These are phyloP conservation scores for Amanita phalloides DNA, from an alignment of 768 basidiomycete genomes.

Conservation along the genomic window DNA sequence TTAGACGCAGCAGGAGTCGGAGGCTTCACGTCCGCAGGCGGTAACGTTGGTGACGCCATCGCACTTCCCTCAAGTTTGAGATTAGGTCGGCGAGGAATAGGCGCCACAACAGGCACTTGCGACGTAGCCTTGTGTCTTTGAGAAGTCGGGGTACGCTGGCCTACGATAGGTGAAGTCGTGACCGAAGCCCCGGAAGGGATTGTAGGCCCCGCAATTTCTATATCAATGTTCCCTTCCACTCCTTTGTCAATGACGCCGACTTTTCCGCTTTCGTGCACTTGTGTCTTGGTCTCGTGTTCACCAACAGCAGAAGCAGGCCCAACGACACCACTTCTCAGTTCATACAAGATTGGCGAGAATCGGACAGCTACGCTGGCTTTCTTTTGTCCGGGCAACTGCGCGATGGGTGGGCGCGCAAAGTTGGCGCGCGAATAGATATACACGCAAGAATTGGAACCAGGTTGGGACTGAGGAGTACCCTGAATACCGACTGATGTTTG, in stretches of 20 bases:
- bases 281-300: conserved; percentile 17
- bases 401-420: conserved; percentile 86
- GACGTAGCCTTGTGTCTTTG: conserved; percentile 4
- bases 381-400: conserved; percentile 92
- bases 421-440: conserved; percentile 96
- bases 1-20: conserved; percentile 55
- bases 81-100: conserved; percentile 33
- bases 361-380: conserved; percentile 90
- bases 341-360: conserved; percentile 90
- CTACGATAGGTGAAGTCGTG: conserved; percentile 2
- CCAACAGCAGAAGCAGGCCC: conserved; percentile 22
- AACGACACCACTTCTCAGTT: conserved; percentile 58
- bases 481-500: conserved; percentile 12
- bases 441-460: conserved; percentile 51
- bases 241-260: conserved; percentile 42
- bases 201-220: conserved; percentile 43
- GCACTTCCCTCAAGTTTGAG: conserved; percentile 10
- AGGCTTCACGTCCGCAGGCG: conserved; percentile 46
- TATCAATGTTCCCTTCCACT: conserved; percentile 44
- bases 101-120: conserved; percentile 27
- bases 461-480: conserved; percentile 26
- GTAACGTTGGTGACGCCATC: conserved; percentile 8
- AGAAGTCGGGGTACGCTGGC: conserved; percentile 19
- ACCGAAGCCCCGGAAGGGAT: conserved; percentile 3
- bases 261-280: conserved; percentile 15